Evolutionary conservation across 495 filamentous ascomycete species (phyloP), one percentile per base, ranked within the genome.

Genomic region (Aeminium ludgeri): DNA sequence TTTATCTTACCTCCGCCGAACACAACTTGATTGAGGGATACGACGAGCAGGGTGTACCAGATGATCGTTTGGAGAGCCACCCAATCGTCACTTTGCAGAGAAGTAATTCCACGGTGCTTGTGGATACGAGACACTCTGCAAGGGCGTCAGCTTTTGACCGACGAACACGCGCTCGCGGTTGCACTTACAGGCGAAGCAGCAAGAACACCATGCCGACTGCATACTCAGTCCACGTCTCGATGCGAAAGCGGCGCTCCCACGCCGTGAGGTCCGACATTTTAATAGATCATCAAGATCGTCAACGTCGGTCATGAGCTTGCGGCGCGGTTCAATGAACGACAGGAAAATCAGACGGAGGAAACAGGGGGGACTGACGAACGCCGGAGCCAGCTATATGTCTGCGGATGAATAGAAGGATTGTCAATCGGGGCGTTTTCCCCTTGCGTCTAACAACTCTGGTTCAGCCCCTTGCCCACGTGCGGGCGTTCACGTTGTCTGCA

Each of bases 171-270:
- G 6, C 11, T 8, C 1, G 11, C 10, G 6, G 38, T 12, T 10
- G 6, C 10, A 29, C 38, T 40, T 10, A 40, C 38, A 40, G 20
- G 6, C 38, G 11, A 5, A 30, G 7, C 15, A 40, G n/a, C 2
- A 40, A 29, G 20, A 40, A 29, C 13, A 19, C 20, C 25, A 40
- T n/a, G 1, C 38, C 38, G 13, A 40, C 17, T 12, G 38, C 38
- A 20, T 40, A 40, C 10, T 29, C 20, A 40, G 38, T 29, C 38
- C 38, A 40, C 13, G 38, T 40, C 18, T 40, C 38, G n/a, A 27
- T 20, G 10, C 38, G 38, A 27, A 40, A 40, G 0, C 25, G 2
- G 12, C 30, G 5, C 15, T 40, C 25, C 20, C 20, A 40, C 11
- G 20, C n/a, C 3, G 31, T 33, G n/a, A 33, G 16, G 3, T 33